A percentile compares a stretch with the other conserved stretches of the same genome.
phyloP scores from a whole-genome alignment of 2,329 filamentous ascomycete species.

The Catunica adiposa region DNA sequence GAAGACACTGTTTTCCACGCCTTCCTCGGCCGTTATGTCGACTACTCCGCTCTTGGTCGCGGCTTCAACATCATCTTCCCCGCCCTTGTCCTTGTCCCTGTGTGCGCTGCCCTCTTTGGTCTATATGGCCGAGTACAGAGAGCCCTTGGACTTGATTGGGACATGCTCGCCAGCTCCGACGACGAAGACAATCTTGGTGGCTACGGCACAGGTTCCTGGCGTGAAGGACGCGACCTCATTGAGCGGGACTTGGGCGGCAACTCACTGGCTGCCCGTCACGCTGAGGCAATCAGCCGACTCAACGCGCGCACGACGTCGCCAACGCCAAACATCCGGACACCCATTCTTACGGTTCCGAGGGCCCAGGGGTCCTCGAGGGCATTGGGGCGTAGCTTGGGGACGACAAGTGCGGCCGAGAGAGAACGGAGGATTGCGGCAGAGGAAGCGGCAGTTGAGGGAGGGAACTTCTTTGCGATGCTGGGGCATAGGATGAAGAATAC shows the following conservation, averaged over 20 bases:
- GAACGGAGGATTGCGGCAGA: constrained; percentile 16
- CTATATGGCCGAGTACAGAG: constrained; percentile 70
- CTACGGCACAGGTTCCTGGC: constrained; percentile 71
- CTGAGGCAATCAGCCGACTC: constrained; percentile 21
- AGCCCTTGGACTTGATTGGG: constrained; percentile 57
- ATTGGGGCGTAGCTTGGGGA: constrained; percentile 16
- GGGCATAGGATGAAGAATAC: constrained; percentile 83
- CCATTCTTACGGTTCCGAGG: constrained; percentile 32
- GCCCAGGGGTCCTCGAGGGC: constrained; percentile 20
- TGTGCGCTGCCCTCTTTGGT: constrained; percentile 73
- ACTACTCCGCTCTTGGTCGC: constrained; percentile 63
- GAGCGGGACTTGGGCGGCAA: constrained; percentile 64
- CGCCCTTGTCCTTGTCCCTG: constrained; percentile 69
- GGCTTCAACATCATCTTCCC: constrained; percentile 85
- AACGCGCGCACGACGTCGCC: constrained; percentile 20
- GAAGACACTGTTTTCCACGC: constrained; percentile 67
- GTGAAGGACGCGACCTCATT: constrained; percentile 80
- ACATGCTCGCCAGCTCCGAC: constrained; percentile 58
- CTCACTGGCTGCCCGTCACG: constrained; percentile 34
- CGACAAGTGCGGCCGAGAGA: constrained; percentile 19
- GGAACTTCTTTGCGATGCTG: constrained; percentile 70
- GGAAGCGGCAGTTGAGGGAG: constrained; percentile 50
- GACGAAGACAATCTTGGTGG: constrained; percentile 41
- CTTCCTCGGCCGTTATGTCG: constrained; percentile 70
- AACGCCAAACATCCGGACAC: constrained; percentile 21